phyloP scores from a whole-genome alignment of 352 stramenopile species.

The Globisporangium nodosum region DNA sequence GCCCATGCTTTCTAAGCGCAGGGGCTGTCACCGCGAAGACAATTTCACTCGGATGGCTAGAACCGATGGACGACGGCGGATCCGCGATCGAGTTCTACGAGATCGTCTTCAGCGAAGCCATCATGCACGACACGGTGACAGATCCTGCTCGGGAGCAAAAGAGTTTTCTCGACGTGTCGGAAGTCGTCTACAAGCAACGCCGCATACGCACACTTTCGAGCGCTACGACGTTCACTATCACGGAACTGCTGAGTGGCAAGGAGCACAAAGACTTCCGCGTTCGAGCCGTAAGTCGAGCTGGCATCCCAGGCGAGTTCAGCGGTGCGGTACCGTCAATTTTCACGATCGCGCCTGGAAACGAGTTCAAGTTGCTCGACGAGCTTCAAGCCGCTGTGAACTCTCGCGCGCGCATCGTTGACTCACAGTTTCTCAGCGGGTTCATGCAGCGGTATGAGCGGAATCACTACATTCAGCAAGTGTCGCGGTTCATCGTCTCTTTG shows the following conservation, averaged over 20 bases:
- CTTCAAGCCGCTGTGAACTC: slow-evolving; percentile 76
- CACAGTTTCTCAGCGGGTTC: slow-evolving; percentile 73
- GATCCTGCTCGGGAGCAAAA: slow-evolving; percentile 16
- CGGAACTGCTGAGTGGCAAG: slow-evolving; percentile 49
- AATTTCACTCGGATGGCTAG: slow-evolving; percentile 59
- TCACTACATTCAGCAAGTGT: slow-evolving; percentile 66
- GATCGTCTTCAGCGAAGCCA: slow-evolving; percentile 49
- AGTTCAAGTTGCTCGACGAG: slow-evolving; percentile 69
- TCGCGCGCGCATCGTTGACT: slow-evolving; percentile 59
- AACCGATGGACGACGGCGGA: slow-evolving; percentile 53
- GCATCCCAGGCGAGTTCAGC: slow-evolving; percentile 49
- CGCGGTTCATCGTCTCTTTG: slow-evolving; percentile 48
- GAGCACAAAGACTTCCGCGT: slow-evolving; percentile 64
- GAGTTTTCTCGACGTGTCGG: slow-evolving; percentile 48
- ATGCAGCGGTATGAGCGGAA: slow-evolving; percentile 72
- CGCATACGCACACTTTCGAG: slow-evolving; percentile 45
- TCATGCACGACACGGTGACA: slow-evolving; percentile 44
- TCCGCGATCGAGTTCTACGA: slow-evolving; percentile 61
- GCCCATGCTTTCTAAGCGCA: slow-evolving; percentile 39
- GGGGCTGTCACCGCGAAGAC: slow-evolving; percentile 53
- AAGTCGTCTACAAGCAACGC: slow-evolving; percentile 48
- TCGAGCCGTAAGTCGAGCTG: slow-evolving; percentile 48
- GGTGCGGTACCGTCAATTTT: slow-evolving; percentile 43
- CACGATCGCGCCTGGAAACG: slow-evolving; percentile 59
- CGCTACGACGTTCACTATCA: slow-evolving; percentile 29